Base-by-base conservation (phyloP, 441 rosid genomes). In the Cnidoscolus chayamansa region DNA sequence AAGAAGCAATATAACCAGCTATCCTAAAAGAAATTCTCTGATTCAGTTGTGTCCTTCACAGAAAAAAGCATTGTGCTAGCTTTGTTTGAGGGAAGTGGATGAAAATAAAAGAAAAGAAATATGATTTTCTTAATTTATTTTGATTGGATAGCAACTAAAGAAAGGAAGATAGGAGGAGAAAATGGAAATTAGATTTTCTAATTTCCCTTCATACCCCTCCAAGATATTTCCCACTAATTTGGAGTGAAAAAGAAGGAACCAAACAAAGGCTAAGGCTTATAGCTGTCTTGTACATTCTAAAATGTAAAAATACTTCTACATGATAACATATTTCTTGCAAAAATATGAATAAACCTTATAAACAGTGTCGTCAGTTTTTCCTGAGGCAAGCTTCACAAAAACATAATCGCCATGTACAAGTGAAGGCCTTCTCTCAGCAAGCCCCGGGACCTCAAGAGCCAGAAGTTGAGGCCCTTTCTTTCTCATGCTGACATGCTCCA, bases 341-440 rank as follows among this genome's bases (percentile, higher is more conserved):
- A 72, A 72, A 19, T n/a, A 63, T 53, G 17, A 63, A 78, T 77
- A 59, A 61, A 84, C 90, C 88, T 74, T 70, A 19, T 80, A 73
- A 31, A 64, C 79, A 8, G 25, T 47, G 19, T 12, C 67, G 45
- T 19, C 71, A 71, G 55, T 62, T 10, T 73, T 59, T 45, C 53
- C 25, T 25, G 63, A 78, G 47, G 75, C 77, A 74, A 55, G 75
- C 80, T 79, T 83, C 45, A 61, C 90, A 60, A 81, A 82, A 73
- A 83, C 77, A 61, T 3, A 4, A 72, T 88, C 92, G 0, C 90
- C 90, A 70, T 78, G 84, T 4, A 83, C 83, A 78, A 86, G 86
- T 25, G 90, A 86, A 63, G 92, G 90, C 76, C 89, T 82, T 75
- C 74, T 83, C 80, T 84, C 89, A 32, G 89, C 89, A 55, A 88